These are phyloP conservation scores for Aciculoconidium aculeatum DNA, from an alignment of 805 yeast species.

Conservation along the genomic window DNA sequence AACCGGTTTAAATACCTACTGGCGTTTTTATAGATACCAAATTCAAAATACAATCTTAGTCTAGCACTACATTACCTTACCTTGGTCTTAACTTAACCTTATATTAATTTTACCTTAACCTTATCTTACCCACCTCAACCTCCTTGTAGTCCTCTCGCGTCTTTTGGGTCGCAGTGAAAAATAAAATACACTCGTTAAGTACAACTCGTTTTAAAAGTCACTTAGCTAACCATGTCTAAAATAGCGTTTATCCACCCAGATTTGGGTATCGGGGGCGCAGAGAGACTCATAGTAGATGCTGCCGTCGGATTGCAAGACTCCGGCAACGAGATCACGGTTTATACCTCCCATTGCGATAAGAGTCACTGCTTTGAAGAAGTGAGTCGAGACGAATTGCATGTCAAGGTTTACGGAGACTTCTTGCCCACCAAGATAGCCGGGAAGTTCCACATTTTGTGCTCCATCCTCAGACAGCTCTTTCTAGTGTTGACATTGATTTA, in stretches of 20 bases:
- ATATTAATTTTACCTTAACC: too few relatives aligned
- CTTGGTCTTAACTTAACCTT: too few relatives aligned
- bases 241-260: slow-evolving; percentile 94
- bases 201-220: too few relatives aligned
- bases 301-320: slow-evolving; percentile 77
- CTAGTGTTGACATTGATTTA: slow-evolving; percentile 44
- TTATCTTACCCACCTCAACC: too few relatives aligned
- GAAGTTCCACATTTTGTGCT: slow-evolving; percentile 71
- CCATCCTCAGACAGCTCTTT: slow-evolving; percentile 76
- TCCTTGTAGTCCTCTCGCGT: too few relatives aligned
- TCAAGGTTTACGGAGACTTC: slow-evolving; percentile 75
- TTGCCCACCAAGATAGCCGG: slow-evolving; percentile 69
- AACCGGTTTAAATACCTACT: too few relatives aligned
- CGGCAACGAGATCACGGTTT: slow-evolving; percentile 55
- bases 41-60: too few relatives aligned
- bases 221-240: slow-evolving; percentile 25
- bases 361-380: slow-evolving; percentile 91
- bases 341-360: slow-evolving; percentile 86
- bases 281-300: slow-evolving; percentile 91
- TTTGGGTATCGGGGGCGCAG: slow-evolving; percentile 96
- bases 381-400: slow-evolving; percentile 48
- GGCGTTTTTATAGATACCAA: too few relatives aligned
- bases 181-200: too few relatives aligned
- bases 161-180: too few relatives aligned
- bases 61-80: too few relatives aligned